Conservation (phyloP, 1,284 basidiomycete genomes). For the Leccinum pseudoinsigne region DNA sequence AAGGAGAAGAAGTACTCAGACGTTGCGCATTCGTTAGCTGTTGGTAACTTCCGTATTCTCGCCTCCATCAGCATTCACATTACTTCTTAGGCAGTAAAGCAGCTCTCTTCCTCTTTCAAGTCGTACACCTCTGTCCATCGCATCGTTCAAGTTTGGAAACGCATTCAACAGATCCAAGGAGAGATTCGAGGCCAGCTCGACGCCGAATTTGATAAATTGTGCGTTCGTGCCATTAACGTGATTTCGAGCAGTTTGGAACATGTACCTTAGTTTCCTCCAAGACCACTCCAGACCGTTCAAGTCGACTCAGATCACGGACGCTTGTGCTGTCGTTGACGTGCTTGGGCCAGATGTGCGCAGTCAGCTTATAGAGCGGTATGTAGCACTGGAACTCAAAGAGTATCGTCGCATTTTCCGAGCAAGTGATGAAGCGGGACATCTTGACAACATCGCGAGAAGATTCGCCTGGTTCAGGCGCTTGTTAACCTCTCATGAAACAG, state of each 20-base stretch:
- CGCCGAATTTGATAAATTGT: conserved; percentile 90
- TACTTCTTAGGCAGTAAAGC: conserved; percentile 72
- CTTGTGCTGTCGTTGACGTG: conserved; percentile 84
- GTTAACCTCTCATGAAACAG: conserved; percentile 86
- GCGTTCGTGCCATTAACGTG: conserved; percentile 34
- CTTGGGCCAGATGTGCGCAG: conserved; percentile 80
- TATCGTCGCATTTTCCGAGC: conserved; percentile 95
- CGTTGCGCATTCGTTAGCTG: conserved; percentile 80
- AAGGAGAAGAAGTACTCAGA: conserved; percentile 80
- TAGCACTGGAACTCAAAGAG: conserved; percentile 89
- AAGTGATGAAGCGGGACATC: conserved; percentile 91
- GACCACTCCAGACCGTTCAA: conserved; percentile 71
- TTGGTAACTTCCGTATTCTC: conserved; percentile 36
- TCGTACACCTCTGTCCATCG: conserved; percentile 72
- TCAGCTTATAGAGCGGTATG: conserved; percentile 88
- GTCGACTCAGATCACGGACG: conserved; percentile 66
- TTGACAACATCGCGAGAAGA: conserved; percentile 92
- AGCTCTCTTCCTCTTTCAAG: conserved; percentile 79
- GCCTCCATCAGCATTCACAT: conserved; percentile 9
- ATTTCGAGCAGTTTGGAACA: conserved; percentile 6
- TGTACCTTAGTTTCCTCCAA: conserved; percentile 66
- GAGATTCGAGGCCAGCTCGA: conserved; percentile 78
- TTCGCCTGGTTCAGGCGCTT: conserved; percentile 97
- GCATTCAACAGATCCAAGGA: conserved; percentile 78
- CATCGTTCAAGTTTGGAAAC: conserved; percentile 76